Evolutionary conservation across 768 basidiomycete genomes (phyloP), one percentile per base, ranked within the genome.

Genomic region (Lactarius indigo): DNA sequence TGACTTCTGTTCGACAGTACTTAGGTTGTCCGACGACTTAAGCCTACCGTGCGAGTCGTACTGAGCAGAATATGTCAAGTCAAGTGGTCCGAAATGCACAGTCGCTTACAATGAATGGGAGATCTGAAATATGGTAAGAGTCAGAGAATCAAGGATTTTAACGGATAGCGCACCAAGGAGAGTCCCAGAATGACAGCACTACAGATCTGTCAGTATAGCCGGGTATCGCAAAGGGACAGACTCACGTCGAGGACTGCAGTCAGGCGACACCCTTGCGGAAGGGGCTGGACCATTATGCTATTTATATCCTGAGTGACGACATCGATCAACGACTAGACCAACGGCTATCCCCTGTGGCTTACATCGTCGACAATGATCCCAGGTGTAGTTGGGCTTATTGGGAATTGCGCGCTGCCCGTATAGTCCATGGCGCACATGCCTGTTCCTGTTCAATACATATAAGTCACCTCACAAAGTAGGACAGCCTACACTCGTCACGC

Each of bases 171-270:
- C 13, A 65, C 64, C 59, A 35, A 65, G 59, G 23, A 65, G 52
- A 1, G 59, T 60, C 5, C 52, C 64, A 5, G 54, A 61, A 30
- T 65, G 52, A 8, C 64, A 61, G n/a, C 37, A 60, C 59, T 65
- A 4, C 28, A 35, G 20, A 9, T 5, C 9, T 17, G 15, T 41
- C 3, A 52, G 26, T 37, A 18, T 28, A 23, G 3, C 28, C 17
- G 20, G 10, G n/a, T 23, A 9, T 12, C 10, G 10, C 4, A 5
- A 8, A 9, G 7, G 33, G 56, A 28, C 23, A 18, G 5, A 18
- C 64, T 60, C 39, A 65, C 64, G 12, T 65, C 64, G 8, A 56
- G 42, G 8, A 65, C 33, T 3, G 59, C 59, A n/a, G 64, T 65
- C 59, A 65, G 31, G n/a, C 64, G 64, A 61, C 64, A 65, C 6